Evolutionary conservation across 345 rosid species (phyloP).

Genomic region (Xanthoceras sorbifolium): DNA sequence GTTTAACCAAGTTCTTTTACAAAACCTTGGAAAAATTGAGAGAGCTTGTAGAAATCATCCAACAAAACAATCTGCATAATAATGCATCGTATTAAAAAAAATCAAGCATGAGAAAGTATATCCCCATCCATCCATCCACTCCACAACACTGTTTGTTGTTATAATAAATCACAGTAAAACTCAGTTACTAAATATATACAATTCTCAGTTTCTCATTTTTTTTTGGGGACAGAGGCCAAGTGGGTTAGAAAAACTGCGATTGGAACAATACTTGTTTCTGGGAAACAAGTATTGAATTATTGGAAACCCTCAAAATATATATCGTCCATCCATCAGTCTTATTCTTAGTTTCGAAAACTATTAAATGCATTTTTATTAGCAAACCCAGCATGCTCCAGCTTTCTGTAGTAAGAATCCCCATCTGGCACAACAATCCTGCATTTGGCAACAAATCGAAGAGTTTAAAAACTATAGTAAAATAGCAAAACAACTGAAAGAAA

Average conservation of each 20-base stretch:
- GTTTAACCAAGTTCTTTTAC: no score
- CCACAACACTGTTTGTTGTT: not conserved
- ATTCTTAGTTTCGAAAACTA: not conserved
- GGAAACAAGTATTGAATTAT: conserved; percentile 2
- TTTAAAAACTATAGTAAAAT: not conserved
- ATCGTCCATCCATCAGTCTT: conserved; percentile 16
- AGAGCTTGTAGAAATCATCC: no score
- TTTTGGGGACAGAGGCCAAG: conserved; percentile 15
- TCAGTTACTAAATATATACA: not conserved
- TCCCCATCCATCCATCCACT: not conserved
- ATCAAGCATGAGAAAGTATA: not conserved
- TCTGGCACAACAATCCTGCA: conserved; percentile 28
- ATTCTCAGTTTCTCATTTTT: conserved; percentile 3
- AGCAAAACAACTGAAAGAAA: not conserved
- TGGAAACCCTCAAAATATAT: not conserved
- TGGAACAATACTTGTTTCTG: conserved; percentile 9
- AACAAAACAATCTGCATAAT: not conserved
- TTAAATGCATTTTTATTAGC: conserved; percentile 18
- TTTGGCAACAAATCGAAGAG: not conserved
- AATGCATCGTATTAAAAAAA: not conserved
- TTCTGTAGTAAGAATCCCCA: conserved; percentile 2
- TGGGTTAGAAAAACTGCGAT: conserved; percentile 12
- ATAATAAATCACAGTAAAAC: not conserved
- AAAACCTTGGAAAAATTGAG: no score
- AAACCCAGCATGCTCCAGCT: conserved; percentile 20